These are phyloP conservation scores for Zasmidium angulare DNA, from an alignment of 2,329 filamentous ascomycete species.

Conservation along the genomic window DNA sequence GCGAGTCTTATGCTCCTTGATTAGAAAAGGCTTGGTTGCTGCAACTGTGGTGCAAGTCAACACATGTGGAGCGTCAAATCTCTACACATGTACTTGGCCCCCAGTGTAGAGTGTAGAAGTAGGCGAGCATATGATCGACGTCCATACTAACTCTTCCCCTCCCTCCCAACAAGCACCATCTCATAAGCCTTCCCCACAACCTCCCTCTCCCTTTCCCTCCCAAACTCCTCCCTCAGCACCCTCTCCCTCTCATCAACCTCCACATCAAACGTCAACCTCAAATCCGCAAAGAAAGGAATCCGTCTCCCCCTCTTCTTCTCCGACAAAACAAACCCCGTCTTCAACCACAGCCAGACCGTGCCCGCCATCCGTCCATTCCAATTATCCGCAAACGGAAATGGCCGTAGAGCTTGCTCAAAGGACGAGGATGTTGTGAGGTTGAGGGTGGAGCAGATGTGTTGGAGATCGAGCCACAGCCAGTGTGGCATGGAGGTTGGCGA, in stretches of 20 bases:
- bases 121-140: too few species aligned
- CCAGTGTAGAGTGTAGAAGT: too few species aligned
- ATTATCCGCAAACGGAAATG: constrained; percentile 1
- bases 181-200: background rate
- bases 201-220: background rate
- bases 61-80: too few species aligned
- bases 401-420: background rate
- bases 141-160: background rate
- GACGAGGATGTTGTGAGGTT: background rate
- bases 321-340: background rate
- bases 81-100: too few species aligned
- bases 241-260: background rate
- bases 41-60: too few species aligned
- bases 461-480: constrained; percentile 2
- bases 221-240: background rate
- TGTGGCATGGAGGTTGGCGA: background rate
- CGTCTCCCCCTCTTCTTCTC: background rate
- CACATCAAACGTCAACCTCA: constrained; percentile 3
- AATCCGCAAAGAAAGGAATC: background rate
- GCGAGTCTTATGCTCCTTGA: too few species aligned
- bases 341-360: constrained; percentile 1
- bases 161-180: background rate
- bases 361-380: background rate
- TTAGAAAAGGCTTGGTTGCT: too few species aligned
- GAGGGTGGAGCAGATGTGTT: background rate